These are phyloP conservation scores for Ogataea angusta DNA, from an alignment of 805 yeast genomes.

Conservation along the genomic window DNA sequence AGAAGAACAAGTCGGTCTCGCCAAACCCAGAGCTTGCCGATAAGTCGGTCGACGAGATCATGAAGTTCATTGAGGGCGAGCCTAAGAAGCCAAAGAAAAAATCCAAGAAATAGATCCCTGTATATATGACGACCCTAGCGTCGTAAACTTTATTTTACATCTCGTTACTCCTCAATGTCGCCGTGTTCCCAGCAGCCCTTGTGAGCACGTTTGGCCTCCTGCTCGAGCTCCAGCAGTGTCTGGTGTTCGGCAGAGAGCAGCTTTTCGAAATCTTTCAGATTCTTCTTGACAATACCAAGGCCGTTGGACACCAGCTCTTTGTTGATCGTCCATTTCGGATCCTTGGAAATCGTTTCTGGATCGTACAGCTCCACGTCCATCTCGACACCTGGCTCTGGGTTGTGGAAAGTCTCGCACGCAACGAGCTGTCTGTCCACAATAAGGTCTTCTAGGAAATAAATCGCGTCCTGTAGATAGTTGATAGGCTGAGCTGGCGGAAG, in stretches of 20 bases:
- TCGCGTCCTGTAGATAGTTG: conserved; percentile 53
- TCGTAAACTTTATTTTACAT: conserved; percentile 1
- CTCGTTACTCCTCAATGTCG: conserved; percentile 60
- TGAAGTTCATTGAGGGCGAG: conserved; percentile 66
- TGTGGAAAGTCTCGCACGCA: conserved; percentile 45
- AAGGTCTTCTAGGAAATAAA: conserved; percentile 51
- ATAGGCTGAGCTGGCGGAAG: conserved; percentile 56
- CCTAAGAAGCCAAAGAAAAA: conserved; percentile 32
- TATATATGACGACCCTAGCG: conserved; percentile 6
- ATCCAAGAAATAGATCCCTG: conserved; percentile 17
- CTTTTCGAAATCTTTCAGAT: conserved; percentile 35
- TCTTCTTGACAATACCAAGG: conserved; percentile 49
- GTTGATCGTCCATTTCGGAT: conserved; percentile 58
- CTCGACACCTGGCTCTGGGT: conserved; percentile 41
- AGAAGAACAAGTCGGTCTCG: conserved; percentile 31
- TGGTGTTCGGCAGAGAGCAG: conserved; percentile 36
- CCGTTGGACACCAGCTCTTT: conserved; percentile 57
- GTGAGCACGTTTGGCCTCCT: conserved; percentile 46
- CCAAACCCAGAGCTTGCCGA: conserved; percentile 55
- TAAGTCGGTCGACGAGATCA: conserved; percentile 68
- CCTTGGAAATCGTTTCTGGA: conserved; percentile 48
- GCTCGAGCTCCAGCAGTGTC: conserved; percentile 42
- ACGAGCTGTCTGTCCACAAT: conserved; percentile 52
- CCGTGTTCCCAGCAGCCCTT: conserved; percentile 76
- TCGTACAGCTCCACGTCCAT: conserved; percentile 54